Evolutionary conservation across 2,329 filamentous ascomycete genomes (phyloP).

Genomic region (Fusarium illudens): DNA sequence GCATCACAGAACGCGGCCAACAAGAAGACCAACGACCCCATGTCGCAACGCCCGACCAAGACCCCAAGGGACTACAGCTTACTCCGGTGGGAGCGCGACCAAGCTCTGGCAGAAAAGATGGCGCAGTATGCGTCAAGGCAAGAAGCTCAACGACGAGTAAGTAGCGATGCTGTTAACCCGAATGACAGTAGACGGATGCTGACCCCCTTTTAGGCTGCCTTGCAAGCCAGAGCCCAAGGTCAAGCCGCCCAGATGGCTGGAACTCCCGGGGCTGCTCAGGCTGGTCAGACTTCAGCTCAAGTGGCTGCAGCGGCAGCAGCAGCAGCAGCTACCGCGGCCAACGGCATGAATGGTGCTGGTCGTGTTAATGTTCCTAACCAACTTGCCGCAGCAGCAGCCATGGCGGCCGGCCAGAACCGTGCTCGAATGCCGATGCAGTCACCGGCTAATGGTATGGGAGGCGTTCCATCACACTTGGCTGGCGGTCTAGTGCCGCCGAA

Average conservation of each 20-base stretch:
- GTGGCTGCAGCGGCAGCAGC: slow-evolving; percentile 38
- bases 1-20: slow-evolving; percentile 77
- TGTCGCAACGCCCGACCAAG: slow-evolving; percentile 64
- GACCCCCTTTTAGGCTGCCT: slow-evolving; percentile 48
- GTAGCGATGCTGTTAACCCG: slow-evolving; percentile 34
- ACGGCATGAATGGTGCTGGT: slow-evolving; percentile 41
- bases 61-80: slow-evolving; percentile 92
- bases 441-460: slow-evolving; percentile 60
- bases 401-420: slow-evolving; percentile 55
- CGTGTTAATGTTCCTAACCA: slow-evolving; percentile 57
- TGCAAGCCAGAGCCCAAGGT: slow-evolving; percentile 58
- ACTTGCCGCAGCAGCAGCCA: slow-evolving; percentile 53
- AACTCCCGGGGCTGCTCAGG: slow-evolving; percentile 49
- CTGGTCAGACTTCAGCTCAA: slow-evolving; percentile 42
- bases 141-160: slow-evolving; percentile 65
- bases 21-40: slow-evolving; percentile 78
- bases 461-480: slow-evolving; percentile 58
- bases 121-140: slow-evolving; percentile 66
- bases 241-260: slow-evolving; percentile 57
- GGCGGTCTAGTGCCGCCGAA: slow-evolving; percentile 62
- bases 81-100: slow-evolving; percentile 86
- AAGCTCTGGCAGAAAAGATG: slow-evolving; percentile 69
- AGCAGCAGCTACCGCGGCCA: slow-evolving; percentile 39
- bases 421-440: slow-evolving; percentile 64
- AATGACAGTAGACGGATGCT: slow-evolving; percentile 34